phyloP scores from a whole-genome alignment of 1,284 basidiomycete species.

The Heterobasidion annosum region DNA sequence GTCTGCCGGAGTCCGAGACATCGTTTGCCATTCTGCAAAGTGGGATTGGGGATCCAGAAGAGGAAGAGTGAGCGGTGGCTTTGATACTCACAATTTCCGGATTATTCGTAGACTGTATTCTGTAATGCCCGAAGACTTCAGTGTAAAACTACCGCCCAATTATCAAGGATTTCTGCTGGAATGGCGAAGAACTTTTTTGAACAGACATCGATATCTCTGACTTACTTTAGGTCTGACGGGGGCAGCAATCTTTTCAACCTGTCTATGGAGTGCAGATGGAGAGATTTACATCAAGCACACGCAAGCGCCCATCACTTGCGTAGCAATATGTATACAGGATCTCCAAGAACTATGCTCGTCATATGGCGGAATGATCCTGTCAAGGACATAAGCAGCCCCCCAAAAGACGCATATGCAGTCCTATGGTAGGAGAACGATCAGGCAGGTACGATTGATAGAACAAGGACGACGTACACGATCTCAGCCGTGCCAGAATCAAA shows the following conservation, averaged over 20 bases:
- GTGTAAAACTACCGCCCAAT: too few species aligned
- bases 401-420: constrained; percentile 93
- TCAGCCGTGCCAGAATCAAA: constrained; percentile 86
- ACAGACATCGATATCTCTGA: too few species aligned
- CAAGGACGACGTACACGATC: constrained; percentile 52
- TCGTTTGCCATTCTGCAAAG: constrained; percentile 89
- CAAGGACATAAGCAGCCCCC: constrained; percentile 93
- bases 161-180: too few species aligned
- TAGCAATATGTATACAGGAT: constrained; percentile 87
- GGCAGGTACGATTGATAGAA: constrained; percentile 5
- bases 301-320: constrained; percentile 44
- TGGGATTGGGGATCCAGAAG: constrained; percentile 89
- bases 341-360: constrained; percentile 86
- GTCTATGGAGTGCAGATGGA: too few species aligned
- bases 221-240: too few species aligned
- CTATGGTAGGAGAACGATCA: constrained; percentile 28
- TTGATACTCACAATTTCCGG: background rate
- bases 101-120: background rate
- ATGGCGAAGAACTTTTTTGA: too few species aligned
- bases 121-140: too few species aligned
- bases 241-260: too few species aligned
- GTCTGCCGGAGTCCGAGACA: constrained; percentile 94
- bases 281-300: background rate
- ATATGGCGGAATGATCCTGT: constrained; percentile 92
- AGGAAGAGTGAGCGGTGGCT: constrained; percentile 41